A percentile compares a stretch with the other conserved stretches of the same genome.
Evolutionary conservation across 495 filamentous ascomycete species (phyloP).

Genomic region (Penicillium psychrofluorescens): DNA sequence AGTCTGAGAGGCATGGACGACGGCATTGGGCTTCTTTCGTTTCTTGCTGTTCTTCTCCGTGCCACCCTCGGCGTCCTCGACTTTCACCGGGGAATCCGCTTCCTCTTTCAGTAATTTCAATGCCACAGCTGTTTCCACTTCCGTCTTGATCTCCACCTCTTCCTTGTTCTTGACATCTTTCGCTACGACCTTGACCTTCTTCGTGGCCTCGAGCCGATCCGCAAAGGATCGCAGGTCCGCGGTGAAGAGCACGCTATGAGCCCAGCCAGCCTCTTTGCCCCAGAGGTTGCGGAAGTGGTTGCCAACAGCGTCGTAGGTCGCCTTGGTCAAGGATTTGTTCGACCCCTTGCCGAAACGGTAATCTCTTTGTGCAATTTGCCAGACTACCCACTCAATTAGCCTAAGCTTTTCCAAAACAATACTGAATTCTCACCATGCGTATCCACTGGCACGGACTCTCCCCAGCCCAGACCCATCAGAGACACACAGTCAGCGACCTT

Average conservation of each 20-base stretch:
- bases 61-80: slow-evolving; percentile 15
- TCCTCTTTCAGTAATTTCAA: slow-evolving; percentile 21
- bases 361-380: slow-evolving; percentile 95
- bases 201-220: slow-evolving; percentile 47
- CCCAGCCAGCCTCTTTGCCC: slow-evolving; percentile 95
- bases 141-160: slow-evolving; percentile 19
- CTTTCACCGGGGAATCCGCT: slow-evolving; percentile 11
- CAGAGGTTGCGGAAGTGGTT: slow-evolving; percentile 86
- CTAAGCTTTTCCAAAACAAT: not conserved
- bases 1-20: slow-evolving; percentile 22
- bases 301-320: slow-evolving; percentile 82
- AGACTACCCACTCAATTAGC: slow-evolving; percentile 46
- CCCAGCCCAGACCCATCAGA: slow-evolving; percentile 96
- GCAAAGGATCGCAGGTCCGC: slow-evolving; percentile 86
- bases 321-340: slow-evolving; percentile 78
- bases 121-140: slow-evolving; percentile 18
- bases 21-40: slow-evolving; percentile 10
- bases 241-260: slow-evolving; percentile 92
- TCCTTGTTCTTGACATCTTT: slow-evolving; percentile 16
- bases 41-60: slow-evolving; percentile 9
- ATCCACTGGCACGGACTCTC: slow-evolving; percentile 89
- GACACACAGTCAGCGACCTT: slow-evolving; percentile 97
- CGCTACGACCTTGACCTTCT: slow-evolving; percentile 29
- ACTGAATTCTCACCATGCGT: slow-evolving; percentile 61
- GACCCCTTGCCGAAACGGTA: slow-evolving; percentile 86